Conservation (phyloP, 164 flowering plant genomes). For the Vitis cinerea region DNA sequence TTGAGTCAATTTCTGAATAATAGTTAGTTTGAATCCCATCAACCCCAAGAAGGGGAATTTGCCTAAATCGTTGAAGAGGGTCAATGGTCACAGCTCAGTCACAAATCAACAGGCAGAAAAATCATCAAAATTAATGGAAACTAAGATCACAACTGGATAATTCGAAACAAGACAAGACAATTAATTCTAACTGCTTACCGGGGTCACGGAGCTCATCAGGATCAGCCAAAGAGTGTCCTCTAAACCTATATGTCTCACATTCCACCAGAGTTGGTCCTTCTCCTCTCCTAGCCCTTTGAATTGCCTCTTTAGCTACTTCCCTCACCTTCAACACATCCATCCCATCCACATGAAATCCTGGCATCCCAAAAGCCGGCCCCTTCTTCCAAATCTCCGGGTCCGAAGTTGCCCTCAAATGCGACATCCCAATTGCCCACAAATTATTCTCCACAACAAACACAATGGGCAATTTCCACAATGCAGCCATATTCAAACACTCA, state of each 20-base stretch:
- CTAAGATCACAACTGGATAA: background rate
- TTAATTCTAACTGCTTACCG: slow-evolving; percentile 43
- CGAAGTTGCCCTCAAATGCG: slow-evolving; percentile 88
- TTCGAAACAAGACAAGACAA: background rate
- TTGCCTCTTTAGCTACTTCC: slow-evolving; percentile 91
- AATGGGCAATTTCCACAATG: slow-evolving; percentile 90
- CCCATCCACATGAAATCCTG: slow-evolving; percentile 97
- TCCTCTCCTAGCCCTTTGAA: slow-evolving; percentile 86
- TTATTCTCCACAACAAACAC: slow-evolving; percentile 96
- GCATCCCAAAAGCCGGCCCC: slow-evolving; percentile 87
- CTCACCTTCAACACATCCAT: slow-evolving; percentile 99
- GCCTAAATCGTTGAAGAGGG: too few species aligned
- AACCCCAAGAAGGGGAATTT: too few species aligned
- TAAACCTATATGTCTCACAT: slow-evolving; percentile 92
- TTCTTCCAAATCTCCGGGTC: slow-evolving; percentile 97
- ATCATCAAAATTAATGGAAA: background rate
- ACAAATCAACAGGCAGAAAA: background rate
- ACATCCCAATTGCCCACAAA: slow-evolving; percentile 99
- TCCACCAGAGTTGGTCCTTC: slow-evolving; percentile 95
- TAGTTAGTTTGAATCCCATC: too few species aligned
- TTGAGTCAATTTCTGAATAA: too few species aligned
- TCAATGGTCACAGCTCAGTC: too few species aligned
- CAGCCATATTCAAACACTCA: slow-evolving; percentile 98
- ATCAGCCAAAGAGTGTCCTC: slow-evolving; percentile 98
- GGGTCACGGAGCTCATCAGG: slow-evolving; percentile 99